Conservation (phyloP, 129 eudicot species). For the Helianthus annuus region HanXRQr2.0-SUNRISE NC_035438.2:31014989-31015488, state of each 20-base stretch:
- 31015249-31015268: neutral
- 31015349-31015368: conserved; percentile 39
- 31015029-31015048: too few relatives aligned
- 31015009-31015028: too few relatives aligned
- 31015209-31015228: neutral
- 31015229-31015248: neutral
- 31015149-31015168: too few relatives aligned
- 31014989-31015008: too few relatives aligned
- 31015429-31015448: conserved; percentile 36
- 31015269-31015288: neutral
- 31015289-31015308: neutral
- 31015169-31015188: too few relatives aligned
- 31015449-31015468: conserved; percentile 46
- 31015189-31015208: neutral
- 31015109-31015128: too few relatives aligned
- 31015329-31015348: conserved; percentile 22
- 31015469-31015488: conserved; percentile 40
- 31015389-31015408: conserved; percentile 12
- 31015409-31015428: conserved; percentile 29
- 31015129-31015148: too few relatives aligned
- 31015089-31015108: too few relatives aligned
- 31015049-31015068: too few relatives aligned
- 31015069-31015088: too few relatives aligned
- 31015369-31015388: conserved; percentile 45
- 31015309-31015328: conserved; percentile 13